Evolutionary conservation across 805 yeast genomes (phyloP).

Genomic region (Candida tibetensis): DNA sequence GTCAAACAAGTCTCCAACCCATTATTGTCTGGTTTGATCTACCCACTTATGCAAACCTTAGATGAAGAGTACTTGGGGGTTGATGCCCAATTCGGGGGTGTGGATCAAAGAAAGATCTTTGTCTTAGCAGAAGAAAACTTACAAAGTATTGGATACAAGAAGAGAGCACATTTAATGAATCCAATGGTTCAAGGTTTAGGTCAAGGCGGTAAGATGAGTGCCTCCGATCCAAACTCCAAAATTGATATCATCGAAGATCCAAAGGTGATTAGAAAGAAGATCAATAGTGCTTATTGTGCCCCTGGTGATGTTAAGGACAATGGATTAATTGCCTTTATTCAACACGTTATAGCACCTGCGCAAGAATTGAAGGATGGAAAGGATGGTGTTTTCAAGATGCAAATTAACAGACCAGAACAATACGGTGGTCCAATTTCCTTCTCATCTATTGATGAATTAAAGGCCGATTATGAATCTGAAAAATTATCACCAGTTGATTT

Average conservation of each 20-base stretch:
- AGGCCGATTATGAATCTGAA: conserved; percentile 68
- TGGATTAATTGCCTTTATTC: conserved; percentile 83
- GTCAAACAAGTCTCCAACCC: conserved; percentile 97
- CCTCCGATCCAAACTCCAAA: conserved; percentile 97
- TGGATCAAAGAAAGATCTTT: conserved; percentile 96
- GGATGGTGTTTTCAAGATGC: conserved; percentile 57
- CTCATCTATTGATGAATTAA: conserved; percentile 62
- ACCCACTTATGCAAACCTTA: conserved; percentile 98
- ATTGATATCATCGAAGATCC: conserved; percentile 92
- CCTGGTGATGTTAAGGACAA: conserved; percentile 90
- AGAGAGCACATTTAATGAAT: conserved; percentile 98
- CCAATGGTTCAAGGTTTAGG: conserved; percentile 97
- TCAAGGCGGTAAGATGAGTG: conserved; percentile 98
- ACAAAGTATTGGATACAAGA: conserved; percentile 84
- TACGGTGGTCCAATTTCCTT: conserved; percentile 91
- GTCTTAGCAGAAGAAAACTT: conserved; percentile 95
- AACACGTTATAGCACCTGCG: conserved; percentile 82
- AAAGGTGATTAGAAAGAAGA: conserved; percentile 82
- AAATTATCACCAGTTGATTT: conserved; percentile 89
- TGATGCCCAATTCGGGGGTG: conserved; percentile 98
- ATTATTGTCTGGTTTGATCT: conserved; percentile 85
- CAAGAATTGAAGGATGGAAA: conserved; percentile 67
- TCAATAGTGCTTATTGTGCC: conserved; percentile 89
- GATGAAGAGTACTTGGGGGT: conserved; percentile 88
- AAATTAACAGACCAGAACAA: conserved; percentile 88